phyloP scores from a whole-genome alignment of 345 rosid genomes.

The Bruguiera gymnorhiza region DNA sequence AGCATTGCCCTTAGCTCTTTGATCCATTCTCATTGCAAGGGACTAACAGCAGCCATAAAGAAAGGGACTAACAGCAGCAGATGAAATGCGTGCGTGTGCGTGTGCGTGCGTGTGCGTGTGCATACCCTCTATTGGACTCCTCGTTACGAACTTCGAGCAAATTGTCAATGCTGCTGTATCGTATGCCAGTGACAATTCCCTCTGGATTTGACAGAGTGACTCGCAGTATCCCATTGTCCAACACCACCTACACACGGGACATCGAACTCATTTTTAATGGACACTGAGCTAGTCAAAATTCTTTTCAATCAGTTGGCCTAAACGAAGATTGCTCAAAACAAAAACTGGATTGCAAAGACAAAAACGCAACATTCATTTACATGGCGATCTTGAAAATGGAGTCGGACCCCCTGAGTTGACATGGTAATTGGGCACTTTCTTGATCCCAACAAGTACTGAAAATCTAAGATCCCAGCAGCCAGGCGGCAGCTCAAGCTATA shows the following conservation, averaged over 20 bases:
- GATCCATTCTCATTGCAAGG: too few relatives aligned
- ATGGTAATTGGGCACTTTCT: slow-evolving; percentile 1
- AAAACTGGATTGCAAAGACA: background rate
- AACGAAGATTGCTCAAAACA: too few relatives aligned
- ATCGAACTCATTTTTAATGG: background rate
- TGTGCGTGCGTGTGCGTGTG: slow-evolving; percentile 5
- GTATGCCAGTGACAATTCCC: slow-evolving; percentile 72
- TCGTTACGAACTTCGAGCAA: slow-evolving; percentile 79
- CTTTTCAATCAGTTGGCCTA: too few relatives aligned
- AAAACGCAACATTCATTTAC: slow-evolving; percentile 5
- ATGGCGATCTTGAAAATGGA: slow-evolving; percentile 23
- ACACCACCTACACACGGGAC: slow-evolving; percentile 51
- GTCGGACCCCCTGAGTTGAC: slow-evolving; percentile 22
- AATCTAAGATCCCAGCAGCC: too few relatives aligned
- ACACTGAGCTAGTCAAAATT: background rate
- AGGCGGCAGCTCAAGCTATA: background rate
- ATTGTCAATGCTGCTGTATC: slow-evolving; percentile 65
- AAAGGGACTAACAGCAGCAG: background rate
- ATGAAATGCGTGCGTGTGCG: slow-evolving; percentile 11
- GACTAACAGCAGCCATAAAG: background rate
- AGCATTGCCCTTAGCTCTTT: too few relatives aligned
- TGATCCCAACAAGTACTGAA: too few relatives aligned
- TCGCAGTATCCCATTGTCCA: slow-evolving; percentile 75
- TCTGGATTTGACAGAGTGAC: slow-evolving; percentile 73
- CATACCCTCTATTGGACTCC: slow-evolving; percentile 80